These are phyloP conservation scores for Didymella arachidicola DNA, from an alignment of 2,329 filamentous ascomycete genomes.

Conservation along the genomic window DNA sequence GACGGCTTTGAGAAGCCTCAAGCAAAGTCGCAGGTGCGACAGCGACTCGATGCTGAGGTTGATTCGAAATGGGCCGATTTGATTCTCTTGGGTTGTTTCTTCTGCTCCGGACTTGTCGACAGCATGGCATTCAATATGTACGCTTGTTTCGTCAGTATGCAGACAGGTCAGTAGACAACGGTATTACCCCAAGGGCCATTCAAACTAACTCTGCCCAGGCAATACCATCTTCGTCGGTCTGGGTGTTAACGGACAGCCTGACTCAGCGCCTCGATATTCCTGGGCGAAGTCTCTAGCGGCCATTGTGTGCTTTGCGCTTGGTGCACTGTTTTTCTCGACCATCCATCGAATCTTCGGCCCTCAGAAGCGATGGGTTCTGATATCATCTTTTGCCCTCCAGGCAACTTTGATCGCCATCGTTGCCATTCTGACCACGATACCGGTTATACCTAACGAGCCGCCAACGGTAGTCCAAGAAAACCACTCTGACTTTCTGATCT, in stretches of 20 bases:
- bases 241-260: constrained; percentile 62
- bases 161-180: constrained; percentile 53
- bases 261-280: constrained; percentile 51
- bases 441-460: constrained; percentile 43
- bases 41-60: constrained; percentile 22
- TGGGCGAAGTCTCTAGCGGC: constrained; percentile 30
- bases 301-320: constrained; percentile 63
- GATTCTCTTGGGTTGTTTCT: constrained; percentile 54
- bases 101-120: constrained; percentile 59
- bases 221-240: constrained; percentile 71
- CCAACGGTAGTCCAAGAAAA: constrained; percentile 51
- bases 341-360: constrained; percentile 64
- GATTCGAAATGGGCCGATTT: constrained; percentile 28
- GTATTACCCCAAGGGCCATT: neutral
- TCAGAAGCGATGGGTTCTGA: constrained; percentile 56
- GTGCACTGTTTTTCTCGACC: constrained; percentile 56
- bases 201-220: constrained; percentile 47
- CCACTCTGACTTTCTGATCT: constrained; percentile 47
- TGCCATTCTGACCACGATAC: constrained; percentile 57
- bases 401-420: constrained; percentile 60
- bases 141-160: constrained; percentile 61
- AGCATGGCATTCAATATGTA: constrained; percentile 59
- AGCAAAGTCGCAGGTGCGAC: constrained; percentile 15
- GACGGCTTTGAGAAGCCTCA: constrained; percentile 9
- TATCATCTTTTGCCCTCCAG: constrained; percentile 62